These are phyloP conservation scores for Aurifilum marmelostoma DNA, from an alignment of 2,329 filamentous ascomycete species.

Conservation along the genomic window DNA sequence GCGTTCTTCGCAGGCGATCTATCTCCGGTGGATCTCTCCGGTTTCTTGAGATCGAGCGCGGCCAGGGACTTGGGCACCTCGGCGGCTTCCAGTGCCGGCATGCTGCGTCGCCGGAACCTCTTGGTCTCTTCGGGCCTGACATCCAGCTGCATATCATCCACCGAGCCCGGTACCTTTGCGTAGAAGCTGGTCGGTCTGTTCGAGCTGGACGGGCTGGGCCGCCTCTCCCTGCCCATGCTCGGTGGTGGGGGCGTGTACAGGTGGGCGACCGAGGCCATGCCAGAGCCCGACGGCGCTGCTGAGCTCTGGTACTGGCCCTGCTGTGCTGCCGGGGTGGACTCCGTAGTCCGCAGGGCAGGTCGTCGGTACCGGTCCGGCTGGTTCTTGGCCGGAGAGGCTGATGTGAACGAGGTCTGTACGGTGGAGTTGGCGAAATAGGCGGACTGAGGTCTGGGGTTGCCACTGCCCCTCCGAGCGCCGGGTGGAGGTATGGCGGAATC, in stretches of 20 bases:
- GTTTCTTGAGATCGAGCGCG: constrained; percentile 43
- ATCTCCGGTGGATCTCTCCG: constrained; percentile 40
- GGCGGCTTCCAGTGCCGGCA: constrained; percentile 65
- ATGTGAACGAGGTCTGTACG: constrained; percentile 57
- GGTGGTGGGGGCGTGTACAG: constrained; percentile 53
- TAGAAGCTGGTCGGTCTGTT: constrained; percentile 59
- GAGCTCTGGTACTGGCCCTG: constrained; percentile 41
- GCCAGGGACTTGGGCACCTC: constrained; percentile 45
- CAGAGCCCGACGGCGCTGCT: constrained; percentile 53
- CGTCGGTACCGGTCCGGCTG: constrained; percentile 86
- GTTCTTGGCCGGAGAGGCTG: constrained; percentile 63
- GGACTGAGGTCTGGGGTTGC: constrained; percentile 48
- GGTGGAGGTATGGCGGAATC: constrained; percentile 52
- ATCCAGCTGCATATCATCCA: constrained; percentile 71
- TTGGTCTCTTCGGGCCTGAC: constrained; percentile 69
- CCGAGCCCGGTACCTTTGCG: constrained; percentile 49
- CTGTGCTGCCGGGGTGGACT: constrained; percentile 43
- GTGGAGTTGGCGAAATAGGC: constrained; percentile 44
- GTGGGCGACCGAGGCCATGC: constrained; percentile 58
- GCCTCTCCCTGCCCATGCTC: constrained; percentile 39
- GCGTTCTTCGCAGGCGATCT: constrained; percentile 37
- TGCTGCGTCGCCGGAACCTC: constrained; percentile 79
- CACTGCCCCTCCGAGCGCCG: constrained; percentile 45
- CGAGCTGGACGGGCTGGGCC: constrained; percentile 40
- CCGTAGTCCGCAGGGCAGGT: constrained; percentile 57